These are phyloP conservation scores for Penicillium ucsense DNA, from an alignment of 495 filamentous ascomycete genomes.

Conservation along the genomic window DNA sequence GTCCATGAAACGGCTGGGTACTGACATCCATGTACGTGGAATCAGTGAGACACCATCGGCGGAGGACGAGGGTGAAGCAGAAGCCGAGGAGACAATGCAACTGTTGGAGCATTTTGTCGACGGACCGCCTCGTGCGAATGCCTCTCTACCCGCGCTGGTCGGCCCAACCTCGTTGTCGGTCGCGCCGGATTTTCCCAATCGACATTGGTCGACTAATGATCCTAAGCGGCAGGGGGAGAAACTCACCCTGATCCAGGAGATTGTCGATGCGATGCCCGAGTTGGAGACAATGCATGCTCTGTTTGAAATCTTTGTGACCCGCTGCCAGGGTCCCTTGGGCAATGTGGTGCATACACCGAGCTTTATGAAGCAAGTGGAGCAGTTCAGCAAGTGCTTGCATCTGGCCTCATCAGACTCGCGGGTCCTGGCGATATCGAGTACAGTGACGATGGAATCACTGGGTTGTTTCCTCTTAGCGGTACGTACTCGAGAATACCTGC, in stretches of 20 bases:
- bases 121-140: background rate
- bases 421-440: background rate
- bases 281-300: constrained; percentile 8
- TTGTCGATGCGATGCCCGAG: constrained; percentile 11
- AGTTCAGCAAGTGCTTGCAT: background rate
- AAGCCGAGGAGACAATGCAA: constrained; percentile 2
- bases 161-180: background rate
- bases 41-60: no score
- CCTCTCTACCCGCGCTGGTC: background rate
- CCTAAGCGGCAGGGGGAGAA: background rate
- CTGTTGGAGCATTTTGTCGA: constrained; percentile 6
- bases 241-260: constrained; percentile 10
- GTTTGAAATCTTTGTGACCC: constrained; percentile 16
- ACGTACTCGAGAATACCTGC: background rate
- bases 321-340: constrained; percentile 19
- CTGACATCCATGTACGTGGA: no score
- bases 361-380: constrained; percentile 11
- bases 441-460: constrained; percentile 1
- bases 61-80: background rate
- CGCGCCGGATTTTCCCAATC: constrained; percentile 3
- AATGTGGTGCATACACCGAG: constrained; percentile 17
- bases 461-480: constrained; percentile 6
- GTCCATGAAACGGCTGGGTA: no score
- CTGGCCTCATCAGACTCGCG: background rate
- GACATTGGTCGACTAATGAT: constrained; percentile 2